phyloP scores from a whole-genome alignment of 495 filamentous ascomycete species.

The Cercophora newfieldiana region DNA sequence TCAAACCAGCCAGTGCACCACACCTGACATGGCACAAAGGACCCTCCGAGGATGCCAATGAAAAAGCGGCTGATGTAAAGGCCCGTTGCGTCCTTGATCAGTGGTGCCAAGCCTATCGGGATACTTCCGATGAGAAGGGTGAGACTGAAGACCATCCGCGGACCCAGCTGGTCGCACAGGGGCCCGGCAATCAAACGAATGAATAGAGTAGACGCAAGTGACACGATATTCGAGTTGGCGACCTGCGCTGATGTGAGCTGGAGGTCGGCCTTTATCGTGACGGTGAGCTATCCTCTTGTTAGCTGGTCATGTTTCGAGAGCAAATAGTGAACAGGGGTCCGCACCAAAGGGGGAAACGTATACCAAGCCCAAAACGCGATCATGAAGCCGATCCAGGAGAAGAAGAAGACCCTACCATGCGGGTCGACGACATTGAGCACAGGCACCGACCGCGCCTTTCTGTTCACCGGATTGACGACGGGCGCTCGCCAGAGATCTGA shows the following conservation, averaged over 20 bases:
- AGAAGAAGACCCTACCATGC: slow-evolving; percentile 90
- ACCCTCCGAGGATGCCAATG: slow-evolving; percentile 86
- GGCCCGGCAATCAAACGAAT: slow-evolving; percentile 83
- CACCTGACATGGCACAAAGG: slow-evolving; percentile 93
- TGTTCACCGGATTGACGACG: slow-evolving; percentile 71
- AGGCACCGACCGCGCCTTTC: slow-evolving; percentile 79
- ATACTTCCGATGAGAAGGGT: slow-evolving; percentile 73
- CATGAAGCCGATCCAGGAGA: slow-evolving; percentile 95
- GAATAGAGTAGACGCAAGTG: slow-evolving; percentile 79
- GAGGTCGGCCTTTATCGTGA: slow-evolving; percentile 77
- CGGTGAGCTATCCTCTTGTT: slow-evolving; percentile 57
- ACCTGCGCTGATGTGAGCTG: slow-evolving; percentile 69
- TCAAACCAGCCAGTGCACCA: slow-evolving; percentile 97
- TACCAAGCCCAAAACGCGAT: slow-evolving; percentile 94
- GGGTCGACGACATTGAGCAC: slow-evolving; percentile 74
- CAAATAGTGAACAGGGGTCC: slow-evolving; percentile 20
- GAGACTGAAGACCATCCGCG: slow-evolving; percentile 76
- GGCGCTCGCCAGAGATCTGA: slow-evolving; percentile 59
- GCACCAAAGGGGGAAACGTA: slow-evolving; percentile 79
- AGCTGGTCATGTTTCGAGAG: too few species aligned
- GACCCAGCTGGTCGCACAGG: slow-evolving; percentile 80
- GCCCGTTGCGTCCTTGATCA: slow-evolving; percentile 66
- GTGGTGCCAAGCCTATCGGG: slow-evolving; percentile 80
- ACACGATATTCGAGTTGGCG: slow-evolving; percentile 90
- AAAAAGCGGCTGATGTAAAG: slow-evolving; percentile 85